phyloP scores from a whole-genome alignment of 139 green algal genomes.

The Parachlorella kessleri region DNA sequence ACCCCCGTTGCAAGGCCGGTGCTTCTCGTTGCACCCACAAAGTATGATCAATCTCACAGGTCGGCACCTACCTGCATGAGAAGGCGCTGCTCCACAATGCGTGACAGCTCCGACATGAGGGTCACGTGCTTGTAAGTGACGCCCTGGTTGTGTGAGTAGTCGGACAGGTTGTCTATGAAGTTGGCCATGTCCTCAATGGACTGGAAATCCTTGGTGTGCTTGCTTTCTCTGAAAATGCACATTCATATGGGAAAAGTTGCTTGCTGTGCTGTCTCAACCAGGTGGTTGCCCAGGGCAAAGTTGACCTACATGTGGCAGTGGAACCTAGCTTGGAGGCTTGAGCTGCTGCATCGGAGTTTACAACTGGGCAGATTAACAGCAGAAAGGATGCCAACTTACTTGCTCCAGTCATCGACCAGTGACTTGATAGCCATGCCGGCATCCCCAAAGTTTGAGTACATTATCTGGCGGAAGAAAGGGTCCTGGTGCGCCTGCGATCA shows the following conservation, averaged over 20 bases:
- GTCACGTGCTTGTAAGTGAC: constrained; percentile 91
- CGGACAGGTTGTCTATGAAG: constrained; percentile 84
- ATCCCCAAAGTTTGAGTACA: constrained; percentile 85
- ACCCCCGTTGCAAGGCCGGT: no score
- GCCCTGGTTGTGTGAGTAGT: constrained; percentile 70
- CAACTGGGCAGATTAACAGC: background rate
- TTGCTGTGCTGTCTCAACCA: no score
- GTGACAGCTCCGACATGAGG: constrained; percentile 78
- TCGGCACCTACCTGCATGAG: constrained; percentile 69
- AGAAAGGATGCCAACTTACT: background rate
- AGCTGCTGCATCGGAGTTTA: background rate
- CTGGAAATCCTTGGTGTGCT: constrained; percentile 30
- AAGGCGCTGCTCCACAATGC: constrained; percentile 53
- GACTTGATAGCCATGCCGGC: constrained; percentile 76
- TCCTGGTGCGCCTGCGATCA: constrained; percentile 54
- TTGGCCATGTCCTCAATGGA: constrained; percentile 85
- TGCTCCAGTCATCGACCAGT: constrained; percentile 38
- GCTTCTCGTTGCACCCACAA: no score
- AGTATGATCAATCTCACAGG: no score
- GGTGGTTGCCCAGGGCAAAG: no score
- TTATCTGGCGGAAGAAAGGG: constrained; percentile 80
- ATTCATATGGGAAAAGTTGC: no score
- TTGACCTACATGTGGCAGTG: no score
- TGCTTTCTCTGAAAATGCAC: background rate
- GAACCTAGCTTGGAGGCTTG: no score